Evolutionary conservation across 2,329 filamentous ascomycete species (phyloP).

Genomic region (Sclerotinia glacialis): DNA sequence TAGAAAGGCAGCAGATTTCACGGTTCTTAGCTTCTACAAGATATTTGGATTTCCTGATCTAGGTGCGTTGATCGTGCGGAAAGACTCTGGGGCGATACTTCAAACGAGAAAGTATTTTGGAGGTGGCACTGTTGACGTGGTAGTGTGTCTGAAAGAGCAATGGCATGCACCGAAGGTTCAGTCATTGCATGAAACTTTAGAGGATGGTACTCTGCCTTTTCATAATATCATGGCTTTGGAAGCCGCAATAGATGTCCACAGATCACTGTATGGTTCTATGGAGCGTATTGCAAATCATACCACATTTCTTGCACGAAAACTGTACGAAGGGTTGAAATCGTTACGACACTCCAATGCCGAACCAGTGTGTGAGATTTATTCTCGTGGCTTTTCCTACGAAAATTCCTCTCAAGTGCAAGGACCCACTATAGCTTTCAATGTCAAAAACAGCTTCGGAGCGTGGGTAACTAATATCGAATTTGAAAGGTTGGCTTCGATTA

Average conservation of each 20-base stretch:
- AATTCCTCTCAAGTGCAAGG: slow-evolving; percentile 51
- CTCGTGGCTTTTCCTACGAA: slow-evolving; percentile 38
- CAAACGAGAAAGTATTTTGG: slow-evolving; percentile 78
- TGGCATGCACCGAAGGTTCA: slow-evolving; percentile 78
- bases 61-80: slow-evolving; percentile 78
- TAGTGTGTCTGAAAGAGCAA: slow-evolving; percentile 69
- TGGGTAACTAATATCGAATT: slow-evolving; percentile 83
- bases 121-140: slow-evolving; percentile 90
- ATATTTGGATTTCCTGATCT: slow-evolving; percentile 97
- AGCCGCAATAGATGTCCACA: slow-evolving; percentile 68
- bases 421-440: slow-evolving; percentile 80
- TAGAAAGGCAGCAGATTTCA: slow-evolving; percentile 72
- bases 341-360: slow-evolving; percentile 65
- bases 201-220: slow-evolving; percentile 88
- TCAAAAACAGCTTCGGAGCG: slow-evolving; percentile 63
- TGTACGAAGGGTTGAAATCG: slow-evolving; percentile 56
- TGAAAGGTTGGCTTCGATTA: slow-evolving; percentile 78
- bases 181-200: slow-evolving; percentile 74
- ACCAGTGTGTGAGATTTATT: slow-evolving; percentile 38
- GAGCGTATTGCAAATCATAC: slow-evolving; percentile 68
- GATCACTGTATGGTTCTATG: slow-evolving; percentile 69
- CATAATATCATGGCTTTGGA: slow-evolving; percentile 85
- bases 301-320: slow-evolving; percentile 55
- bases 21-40: slow-evolving; percentile 87
- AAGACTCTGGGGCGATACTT: slow-evolving; percentile 63